Evolutionary conservation across 345 rosid species (phyloP), one percentile per base, ranked within the genome.

Genomic region (Noccaea bulbosa): DNA sequence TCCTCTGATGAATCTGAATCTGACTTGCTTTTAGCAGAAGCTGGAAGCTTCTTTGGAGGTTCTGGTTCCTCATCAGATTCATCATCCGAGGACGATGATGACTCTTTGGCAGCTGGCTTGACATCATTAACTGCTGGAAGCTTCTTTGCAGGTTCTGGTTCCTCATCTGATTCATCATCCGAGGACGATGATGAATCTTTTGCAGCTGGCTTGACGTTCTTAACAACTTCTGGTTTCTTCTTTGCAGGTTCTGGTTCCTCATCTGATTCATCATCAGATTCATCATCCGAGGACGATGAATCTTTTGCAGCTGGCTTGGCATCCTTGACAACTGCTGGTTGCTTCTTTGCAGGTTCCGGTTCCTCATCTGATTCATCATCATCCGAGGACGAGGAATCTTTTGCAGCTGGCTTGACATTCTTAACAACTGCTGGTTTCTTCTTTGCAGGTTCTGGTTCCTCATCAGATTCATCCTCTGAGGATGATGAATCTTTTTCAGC

Each of bases 91-190:
- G 73, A 67, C 11, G 74, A 75, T n/a, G 30, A 27, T 2, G 68
- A 67, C 34, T 73, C 78, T 60, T 80, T 79, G 44, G 69, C 74
- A 74, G 75, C 58, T 34, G 51, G 73, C 67, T 60, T 44, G 52
- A 67, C 4, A 30, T 61, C 70, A 61, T 77, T 75, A 49, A 67
- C 72, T 24, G 50, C 58, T 40, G 40, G 30, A 27, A 27, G 68
- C 34, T 60, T 14, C 50, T 65, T 77, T 53, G 41, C 4, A 71
- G 35, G 41, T 4, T 76, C 51, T 20, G 61, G 55, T 66, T 79
- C 78, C 81, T 83, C 75, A 6, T 71, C 76, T 0, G 69, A 58
- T 6, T 56, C 65, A 16, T 66, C 72, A 8, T 65, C 76, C 1
- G 79, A 74, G 49, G 73, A 67, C 11, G 74, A 75, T n/a, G 30